These are phyloP conservation scores for Yamadazyma oceani DNA, from an alignment of 1,139 yeast species.

Conservation along the genomic window DNA sequence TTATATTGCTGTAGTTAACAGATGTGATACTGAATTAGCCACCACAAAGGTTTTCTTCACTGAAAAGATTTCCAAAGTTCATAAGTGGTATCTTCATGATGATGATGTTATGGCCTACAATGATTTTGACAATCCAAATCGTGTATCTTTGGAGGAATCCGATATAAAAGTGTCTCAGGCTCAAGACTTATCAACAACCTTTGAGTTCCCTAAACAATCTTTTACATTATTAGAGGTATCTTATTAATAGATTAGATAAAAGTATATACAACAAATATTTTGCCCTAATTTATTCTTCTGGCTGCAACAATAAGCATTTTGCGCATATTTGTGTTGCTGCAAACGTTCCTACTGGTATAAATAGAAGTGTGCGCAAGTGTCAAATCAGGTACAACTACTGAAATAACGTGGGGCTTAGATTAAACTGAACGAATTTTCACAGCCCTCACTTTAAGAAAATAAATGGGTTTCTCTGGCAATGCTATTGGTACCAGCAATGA, in stretches of 20 bases:
- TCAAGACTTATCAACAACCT: constrained; percentile 4
- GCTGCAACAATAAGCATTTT: too few relatives aligned
- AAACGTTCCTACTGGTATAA: too few relatives aligned
- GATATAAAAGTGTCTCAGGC: constrained; percentile 6
- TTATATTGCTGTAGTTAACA: constrained; percentile 27
- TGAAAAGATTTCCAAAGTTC: constrained; percentile 12
- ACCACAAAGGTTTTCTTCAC: constrained; percentile 18
- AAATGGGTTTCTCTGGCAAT: too few relatives aligned
- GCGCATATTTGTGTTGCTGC: too few relatives aligned
- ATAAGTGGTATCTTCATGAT: constrained; percentile 23
- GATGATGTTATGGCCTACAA: constrained; percentile 26
- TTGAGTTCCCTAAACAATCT: constrained; percentile 17
- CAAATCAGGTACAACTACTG: too few relatives aligned
- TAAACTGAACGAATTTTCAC: too few relatives aligned
- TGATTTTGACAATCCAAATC: constrained; percentile 19
- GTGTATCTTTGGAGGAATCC: constrained; percentile 9
- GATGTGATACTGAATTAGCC: constrained; percentile 22
- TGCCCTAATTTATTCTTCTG: too few relatives aligned
- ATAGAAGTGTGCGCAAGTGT: too few relatives aligned
- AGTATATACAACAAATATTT: neutral
- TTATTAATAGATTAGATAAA: neutral
- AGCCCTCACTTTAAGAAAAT: too few relatives aligned
- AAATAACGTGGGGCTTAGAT: too few relatives aligned
- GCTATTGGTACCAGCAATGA: constrained; percentile 16
- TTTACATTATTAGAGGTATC: constrained; percentile 15